Base-by-base conservation (phyloP, 306 rosid genomes). In the Trifolium pratense region DNA sequence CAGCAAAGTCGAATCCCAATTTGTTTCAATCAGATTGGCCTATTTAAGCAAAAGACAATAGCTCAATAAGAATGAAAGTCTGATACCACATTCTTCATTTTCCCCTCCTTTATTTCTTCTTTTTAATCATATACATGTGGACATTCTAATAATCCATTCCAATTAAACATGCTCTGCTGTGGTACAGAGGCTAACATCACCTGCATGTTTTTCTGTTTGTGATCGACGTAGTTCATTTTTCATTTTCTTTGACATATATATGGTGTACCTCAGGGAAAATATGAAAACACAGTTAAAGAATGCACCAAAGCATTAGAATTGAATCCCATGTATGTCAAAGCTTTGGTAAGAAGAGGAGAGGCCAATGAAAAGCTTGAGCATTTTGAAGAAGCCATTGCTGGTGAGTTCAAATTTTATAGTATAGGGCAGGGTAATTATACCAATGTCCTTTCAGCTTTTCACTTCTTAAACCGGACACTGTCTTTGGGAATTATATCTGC, bases 291-390 rank as follows among this genome's bases (percentile, higher is more conserved):
- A 11, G 60, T 91, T 72, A 91, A 87, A 79, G 99, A 90, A 83
- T 88, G 96, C 80, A 87, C 97, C 14, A 94, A 94, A 85, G 97
- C 99, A 42, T 71, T 94, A 75, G 97, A 89, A 60, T 76, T 94
- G 72, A 94, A 91, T 79, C 90, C 97, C 43, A 70, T 75, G 5
- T 94, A 94, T 58, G 43, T 86, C 71, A 91, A 89, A 86, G 91
- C 99, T 79, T 71, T 94, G 85, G 42, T 83, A 75, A 84, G 96
- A 82, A 91, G 96, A 83, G 99, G 87, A 42, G 97, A 94, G 80
- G 96, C 97, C 61, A 94, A 87, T 75, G 99, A 94, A 85, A 94
- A 94, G 78, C 90, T 88, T 79, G 99, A 94, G 71, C 95, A 89
- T 81, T 94, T 88, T 75, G 99, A 91, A 68, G 99, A 94, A 86